phyloP scores from a whole-genome alignment of 768 basidiomycete genomes.

The Suillus brevipes region DNA sequence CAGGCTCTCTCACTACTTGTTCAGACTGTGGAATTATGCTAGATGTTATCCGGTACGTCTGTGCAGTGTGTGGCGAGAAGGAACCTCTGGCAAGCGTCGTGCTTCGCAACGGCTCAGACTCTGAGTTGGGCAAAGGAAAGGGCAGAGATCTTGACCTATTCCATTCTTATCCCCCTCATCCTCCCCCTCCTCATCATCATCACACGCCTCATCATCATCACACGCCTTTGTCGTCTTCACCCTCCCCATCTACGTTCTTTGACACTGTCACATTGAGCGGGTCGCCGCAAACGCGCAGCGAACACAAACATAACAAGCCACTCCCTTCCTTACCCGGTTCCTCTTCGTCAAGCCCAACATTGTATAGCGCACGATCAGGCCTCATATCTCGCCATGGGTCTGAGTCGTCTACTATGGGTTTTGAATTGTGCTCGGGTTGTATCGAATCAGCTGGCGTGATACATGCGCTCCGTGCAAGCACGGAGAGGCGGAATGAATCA shows the following conservation, averaged over 20 bases:
- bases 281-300: conserved; percentile 17
- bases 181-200: conserved; percentile 38
- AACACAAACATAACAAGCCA: conserved; percentile 39
- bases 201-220: conserved; percentile 32
- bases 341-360: conserved; percentile 25
- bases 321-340: conserved; percentile 42
- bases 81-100: conserved; percentile 37
- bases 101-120: conserved; percentile 11
- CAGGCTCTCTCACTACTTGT: conserved; percentile 72
- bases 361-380: conserved; percentile 10
- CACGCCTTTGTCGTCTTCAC: conserved; percentile 24
- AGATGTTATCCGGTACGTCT: conserved; percentile 87
- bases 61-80: conserved; percentile 84
- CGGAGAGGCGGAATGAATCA: conserved; percentile 20
- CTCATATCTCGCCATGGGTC: conserved; percentile 1
- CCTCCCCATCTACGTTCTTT: conserved; percentile 18
- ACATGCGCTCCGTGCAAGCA: conserved; percentile 69
- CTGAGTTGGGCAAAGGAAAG: conserved; percentile 46
- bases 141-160: conserved; percentile 30
- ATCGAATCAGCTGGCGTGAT: conserved; percentile 74
- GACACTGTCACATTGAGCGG: conserved; percentile 19
- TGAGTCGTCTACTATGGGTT: conserved; percentile 44
- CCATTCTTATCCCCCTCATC: conserved; percentile 39
- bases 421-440: conserved; percentile 83
- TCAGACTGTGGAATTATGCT: conserved; percentile 76